These are phyloP conservation scores for Mortierella sp. DNA, from an alignment of 371 early-diverging fungal genomes.

Conservation along the genomic window DNA sequence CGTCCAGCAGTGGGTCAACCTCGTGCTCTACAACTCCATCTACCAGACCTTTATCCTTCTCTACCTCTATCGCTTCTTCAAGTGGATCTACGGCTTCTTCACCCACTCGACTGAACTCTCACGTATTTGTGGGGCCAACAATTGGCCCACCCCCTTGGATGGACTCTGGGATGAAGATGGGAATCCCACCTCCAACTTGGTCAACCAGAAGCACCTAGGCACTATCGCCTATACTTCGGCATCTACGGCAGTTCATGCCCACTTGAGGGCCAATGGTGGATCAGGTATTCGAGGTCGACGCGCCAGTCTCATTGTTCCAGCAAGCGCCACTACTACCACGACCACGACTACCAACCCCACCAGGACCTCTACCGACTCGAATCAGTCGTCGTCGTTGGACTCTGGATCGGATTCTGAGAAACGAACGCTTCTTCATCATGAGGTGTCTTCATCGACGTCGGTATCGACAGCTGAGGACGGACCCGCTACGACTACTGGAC, in stretches of 20 bases:
- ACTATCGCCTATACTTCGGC: constrained; percentile 28
- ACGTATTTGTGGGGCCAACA: constrained; percentile 63
- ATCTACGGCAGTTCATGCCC: constrained; percentile 1
- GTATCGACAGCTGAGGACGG: neutral
- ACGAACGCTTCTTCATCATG: neutral
- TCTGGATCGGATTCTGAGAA: constrained; percentile 18
- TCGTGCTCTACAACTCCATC: constrained; percentile 62
- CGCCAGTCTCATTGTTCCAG: constrained; percentile 7
- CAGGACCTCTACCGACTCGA: constrained; percentile 17
- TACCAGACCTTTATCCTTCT: constrained; percentile 62
- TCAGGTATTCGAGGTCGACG: constrained; percentile 4
- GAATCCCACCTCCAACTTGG: constrained; percentile 29
- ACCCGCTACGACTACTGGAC: neutral
- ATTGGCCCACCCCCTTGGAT: constrained; percentile 33
- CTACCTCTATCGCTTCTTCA: constrained; percentile 63
- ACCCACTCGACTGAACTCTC: constrained; percentile 73
- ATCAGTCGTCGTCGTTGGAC: constrained; percentile 12
- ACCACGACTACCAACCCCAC: neutral
- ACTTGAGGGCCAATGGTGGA: neutral
- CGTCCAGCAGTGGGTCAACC: constrained; percentile 58
- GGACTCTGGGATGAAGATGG: constrained; percentile 31
- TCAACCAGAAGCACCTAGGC: constrained; percentile 26
- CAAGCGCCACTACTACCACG: neutral
- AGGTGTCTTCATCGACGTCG: constrained; percentile 2
- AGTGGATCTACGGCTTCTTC: constrained; percentile 58